phyloP scores from a whole-genome alignment of 371 early-diverging fungal species.

The Dichotomocladium elegans region DNA sequence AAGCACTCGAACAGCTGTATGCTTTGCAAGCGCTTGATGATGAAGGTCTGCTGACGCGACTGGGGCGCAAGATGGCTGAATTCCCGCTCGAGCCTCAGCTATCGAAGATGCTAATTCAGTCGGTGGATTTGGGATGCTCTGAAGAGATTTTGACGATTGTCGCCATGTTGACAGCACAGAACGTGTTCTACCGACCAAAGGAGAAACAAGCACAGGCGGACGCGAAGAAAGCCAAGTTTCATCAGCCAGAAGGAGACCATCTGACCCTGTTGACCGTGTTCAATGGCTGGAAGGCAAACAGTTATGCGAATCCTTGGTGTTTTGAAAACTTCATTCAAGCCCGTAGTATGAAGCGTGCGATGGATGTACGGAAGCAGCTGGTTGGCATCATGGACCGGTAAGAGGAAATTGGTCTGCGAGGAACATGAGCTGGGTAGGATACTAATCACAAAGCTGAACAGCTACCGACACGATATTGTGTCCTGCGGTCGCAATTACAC shows the following conservation, averaged over 20 bases:
- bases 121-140: constrained; percentile 89
- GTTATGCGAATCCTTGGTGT: constrained; percentile 93
- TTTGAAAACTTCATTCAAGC: constrained; percentile 94
- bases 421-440: neutral
- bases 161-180: constrained; percentile 93
- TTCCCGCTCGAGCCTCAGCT: constrained; percentile 94
- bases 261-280: constrained; percentile 94
- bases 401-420: neutral
- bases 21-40: constrained; percentile 93
- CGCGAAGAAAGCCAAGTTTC: constrained; percentile 94
- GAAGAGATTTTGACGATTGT: constrained; percentile 96
- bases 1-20: constrained; percentile 91
- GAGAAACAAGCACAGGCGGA: constrained; percentile 95
- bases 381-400: constrained; percentile 92
- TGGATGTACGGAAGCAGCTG: constrained; percentile 94
- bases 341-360: constrained; percentile 83
- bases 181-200: constrained; percentile 94
- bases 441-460: constrained; percentile 1
- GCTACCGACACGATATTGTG: constrained; percentile 90
- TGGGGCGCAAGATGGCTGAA: constrained; percentile 97
- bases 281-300: constrained; percentile 88
- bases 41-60: constrained; percentile 88
- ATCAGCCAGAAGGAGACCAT: constrained; percentile 98
- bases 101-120: constrained; percentile 89
- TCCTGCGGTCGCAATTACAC: constrained; percentile 91